Percentiles rank a stretch among this genome's conserved stretches.
Conservation (phyloP, 2,329 filamentous ascomycete genomes). For the Dothistroma septosporum region DNA sequence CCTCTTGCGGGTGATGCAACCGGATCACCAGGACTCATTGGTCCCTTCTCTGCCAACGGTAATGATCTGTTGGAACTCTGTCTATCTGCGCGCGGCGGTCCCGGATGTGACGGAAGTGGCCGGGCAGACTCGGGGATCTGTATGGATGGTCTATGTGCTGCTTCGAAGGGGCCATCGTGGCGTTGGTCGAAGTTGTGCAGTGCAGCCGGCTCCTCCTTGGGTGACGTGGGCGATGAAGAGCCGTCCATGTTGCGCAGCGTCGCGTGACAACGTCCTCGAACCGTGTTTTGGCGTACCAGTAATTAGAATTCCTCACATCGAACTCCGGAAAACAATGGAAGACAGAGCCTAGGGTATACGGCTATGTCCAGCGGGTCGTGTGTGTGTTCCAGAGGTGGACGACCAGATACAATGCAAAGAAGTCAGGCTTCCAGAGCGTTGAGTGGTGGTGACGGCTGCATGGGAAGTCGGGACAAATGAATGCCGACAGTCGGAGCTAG, state of each 20-base stretch:
- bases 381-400: not conserved
- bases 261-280: not conserved
- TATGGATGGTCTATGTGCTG: slow-evolving; percentile 13
- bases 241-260: slow-evolving; percentile 4
- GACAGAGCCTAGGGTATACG: not conserved
- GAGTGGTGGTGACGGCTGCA: not conserved
- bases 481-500: not conserved
- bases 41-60: slow-evolving; percentile 5
- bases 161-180: slow-evolving; percentile 31
- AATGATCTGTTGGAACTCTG: slow-evolving; percentile 4
- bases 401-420: not conserved
- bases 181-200: slow-evolving; percentile 35
- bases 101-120: not conserved
- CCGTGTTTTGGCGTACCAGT: not conserved
- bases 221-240: slow-evolving; percentile 18
- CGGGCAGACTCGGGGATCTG: slow-evolving; percentile 6
- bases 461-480: not conserved
- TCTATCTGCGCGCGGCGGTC: slow-evolving; percentile 5
- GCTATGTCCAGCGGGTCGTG: not conserved
- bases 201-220: not conserved
- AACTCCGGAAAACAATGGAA: not conserved
- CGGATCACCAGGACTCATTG: slow-evolving; percentile 5
- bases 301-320: not conserved
- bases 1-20: slow-evolving; percentile 24
- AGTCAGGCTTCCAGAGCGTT: not conserved